Conservation (phyloP, 768 basidiomycete species). For the Rhodotorula sphaerocarpa region DNA sequence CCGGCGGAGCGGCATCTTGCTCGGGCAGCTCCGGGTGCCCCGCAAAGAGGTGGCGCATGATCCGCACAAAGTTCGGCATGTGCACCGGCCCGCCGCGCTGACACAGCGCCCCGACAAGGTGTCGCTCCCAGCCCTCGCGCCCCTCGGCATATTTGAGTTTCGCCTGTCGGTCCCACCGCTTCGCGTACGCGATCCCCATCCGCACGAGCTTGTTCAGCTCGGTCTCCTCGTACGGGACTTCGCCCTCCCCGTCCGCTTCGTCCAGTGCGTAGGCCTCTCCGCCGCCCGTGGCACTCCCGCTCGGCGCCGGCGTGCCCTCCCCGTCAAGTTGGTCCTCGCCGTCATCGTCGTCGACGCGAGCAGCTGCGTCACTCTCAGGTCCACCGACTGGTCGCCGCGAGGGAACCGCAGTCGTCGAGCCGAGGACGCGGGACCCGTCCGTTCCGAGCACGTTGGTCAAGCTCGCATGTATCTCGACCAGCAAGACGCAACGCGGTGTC, state of each 20-base stretch:
- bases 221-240: neutral
- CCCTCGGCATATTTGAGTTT: constrained; percentile 33
- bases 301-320: constrained; percentile 1
- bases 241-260: neutral
- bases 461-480: constrained; percentile 79
- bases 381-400: neutral
- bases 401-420: constrained; percentile 11
- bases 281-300: neutral
- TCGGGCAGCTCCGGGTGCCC: constrained; percentile 31
- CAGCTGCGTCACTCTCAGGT: neutral
- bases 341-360: neutral
- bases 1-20: constrained; percentile 40
- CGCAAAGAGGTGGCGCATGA: constrained; percentile 36
- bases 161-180: constrained; percentile 38
- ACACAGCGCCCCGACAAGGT: constrained; percentile 37
- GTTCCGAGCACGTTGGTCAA: constrained; percentile 75
- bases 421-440: constrained; percentile 51
- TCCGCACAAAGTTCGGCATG: constrained; percentile 30
- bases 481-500: constrained; percentile 65
- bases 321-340: neutral
- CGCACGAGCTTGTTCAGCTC: constrained; percentile 26
- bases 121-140: constrained; percentile 37
- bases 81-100: constrained; percentile 35
- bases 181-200: constrained; percentile 32
- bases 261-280: neutral